Conservation (phyloP, 495 filamentous ascomycete species). For the Penicillium atrosanguineum region DNA sequence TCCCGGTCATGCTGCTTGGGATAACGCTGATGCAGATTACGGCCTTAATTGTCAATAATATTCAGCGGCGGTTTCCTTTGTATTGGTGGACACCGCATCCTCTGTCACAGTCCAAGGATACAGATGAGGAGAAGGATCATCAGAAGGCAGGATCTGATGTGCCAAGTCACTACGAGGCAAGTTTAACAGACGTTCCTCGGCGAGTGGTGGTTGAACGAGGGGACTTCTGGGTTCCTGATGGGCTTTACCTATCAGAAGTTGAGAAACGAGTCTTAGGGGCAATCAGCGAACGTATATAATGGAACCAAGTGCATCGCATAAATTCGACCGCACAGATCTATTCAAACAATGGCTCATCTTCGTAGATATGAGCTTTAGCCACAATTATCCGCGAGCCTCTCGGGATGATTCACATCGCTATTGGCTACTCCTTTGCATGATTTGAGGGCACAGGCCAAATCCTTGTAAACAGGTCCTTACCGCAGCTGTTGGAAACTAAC, state of each 20-base stretch:
- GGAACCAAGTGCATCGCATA: no score
- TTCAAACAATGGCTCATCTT: no score
- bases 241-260: conserved; percentile 30
- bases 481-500: no score
- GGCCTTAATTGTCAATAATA: conserved; percentile 72
- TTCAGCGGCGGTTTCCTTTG: conserved; percentile 70
- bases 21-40: conserved; percentile 61
- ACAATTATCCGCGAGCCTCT: no score
- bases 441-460: no score
- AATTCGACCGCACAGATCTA: no score
- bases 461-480: no score
- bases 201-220: conserved; percentile 33
- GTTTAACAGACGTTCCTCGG: conserved; percentile 22
- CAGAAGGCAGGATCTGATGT: conserved; percentile 15
- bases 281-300: conserved; percentile 35
- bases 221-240: conserved; percentile 32
- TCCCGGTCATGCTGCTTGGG: conserved; percentile 66
- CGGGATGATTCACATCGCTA: no score
- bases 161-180: conserved; percentile 27
- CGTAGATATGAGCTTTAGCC: no score
- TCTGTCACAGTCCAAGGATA: conserved; percentile 18
- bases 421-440: no score
- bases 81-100: conserved; percentile 63
- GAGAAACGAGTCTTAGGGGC: conserved; percentile 31
- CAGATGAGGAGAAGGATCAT: conserved; percentile 30